Base-by-base conservation (phyloP, 331 rosid species). In the Ulmus americana region DNA sequence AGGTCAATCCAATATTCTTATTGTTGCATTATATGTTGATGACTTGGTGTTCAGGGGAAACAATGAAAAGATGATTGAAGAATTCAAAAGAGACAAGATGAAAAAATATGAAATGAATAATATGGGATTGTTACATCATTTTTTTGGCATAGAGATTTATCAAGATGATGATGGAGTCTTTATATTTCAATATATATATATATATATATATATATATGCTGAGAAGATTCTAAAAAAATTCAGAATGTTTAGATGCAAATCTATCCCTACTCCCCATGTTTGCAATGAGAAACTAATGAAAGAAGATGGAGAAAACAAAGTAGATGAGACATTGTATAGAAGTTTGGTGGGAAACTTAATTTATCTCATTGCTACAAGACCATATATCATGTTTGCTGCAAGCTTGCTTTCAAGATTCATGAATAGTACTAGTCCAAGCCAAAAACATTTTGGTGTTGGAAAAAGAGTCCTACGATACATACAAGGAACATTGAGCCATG, bases 111-210 rank as follows among this genome's bases (percentile, higher is more conserved):
- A 20, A 18, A 53, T 9, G 40, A 53, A 28, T 53, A 28, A 20
- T 1, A 6, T 53, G 39, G 39, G 57, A 28, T 2, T 53, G 38
- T 8, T 53, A 5, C 18, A 16, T 53, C 5, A 7, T 53, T 53
- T 53, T 53, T n/a, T 53, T 53, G 58, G 58, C 58, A 53, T 53
- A 2, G 40, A 53, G n/a, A 53, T 53, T 5, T 22, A 55, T 55
- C 59, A 22, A 10, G 15, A 55, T 55, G 59, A 22, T 20, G 41
- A 10, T 28, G 42, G n/a, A 0, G 41, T 55, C 35, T 55, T 55
- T 11, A 28, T 55, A 6, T 55, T 42, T 55, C 59, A 55, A 55
- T n/a, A n/a, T n/a, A n/a, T n/a, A n/a, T n/a, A n/a, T n/a, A n/a
- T n/a, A n/a, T n/a, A n/a, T n/a, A n/a, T n/a, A n/a, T n/a, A n/a